phyloP scores from a whole-genome alignment of 768 basidiomycete species.

The Leccinum fibrillosum region DNA sequence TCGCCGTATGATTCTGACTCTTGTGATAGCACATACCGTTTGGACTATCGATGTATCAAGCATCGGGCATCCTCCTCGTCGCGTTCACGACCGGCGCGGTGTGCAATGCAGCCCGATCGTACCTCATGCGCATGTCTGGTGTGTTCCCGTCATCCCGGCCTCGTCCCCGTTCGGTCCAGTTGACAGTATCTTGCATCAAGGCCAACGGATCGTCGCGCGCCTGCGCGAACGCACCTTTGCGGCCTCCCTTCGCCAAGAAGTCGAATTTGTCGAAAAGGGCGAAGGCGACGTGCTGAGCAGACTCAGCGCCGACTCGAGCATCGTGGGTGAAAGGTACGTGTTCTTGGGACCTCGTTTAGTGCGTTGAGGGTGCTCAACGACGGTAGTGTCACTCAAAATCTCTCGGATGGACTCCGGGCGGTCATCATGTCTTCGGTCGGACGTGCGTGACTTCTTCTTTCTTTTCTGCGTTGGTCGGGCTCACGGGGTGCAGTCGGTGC shows the following conservation, averaged over 20 bases:
- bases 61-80: slow-evolving; percentile 67
- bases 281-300: slow-evolving; percentile 94
- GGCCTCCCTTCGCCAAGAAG: slow-evolving; percentile 84
- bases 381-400: slow-evolving; percentile 63
- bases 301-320: slow-evolving; percentile 85
- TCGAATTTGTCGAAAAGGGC: slow-evolving; percentile 88
- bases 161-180: not conserved
- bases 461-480: not conserved
- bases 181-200: slow-evolving; percentile 19
- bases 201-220: slow-evolving; percentile 89
- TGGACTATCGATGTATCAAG: slow-evolving; percentile 75
- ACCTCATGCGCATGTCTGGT: slow-evolving; percentile 86
- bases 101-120: slow-evolving; percentile 80
- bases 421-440: slow-evolving; percentile 94
- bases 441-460: slow-evolving; percentile 46
- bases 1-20: not conserved
- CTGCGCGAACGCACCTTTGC: slow-evolving; percentile 79
- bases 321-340: slow-evolving; percentile 85
- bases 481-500: not conserved
- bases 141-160: slow-evolving; percentile 9
- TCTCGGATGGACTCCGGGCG: slow-evolving; percentile 79
- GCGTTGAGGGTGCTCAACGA: not conserved
- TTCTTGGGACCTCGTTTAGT: not conserved
- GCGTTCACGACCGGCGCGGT: slow-evolving; percentile 85
- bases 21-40: slow-evolving; percentile 65